Evolutionary conservation across 805 yeast genomes (phyloP), one percentile per base, ranked within the genome.

Genomic region (Blastobotrys mokoenaii): DNA sequence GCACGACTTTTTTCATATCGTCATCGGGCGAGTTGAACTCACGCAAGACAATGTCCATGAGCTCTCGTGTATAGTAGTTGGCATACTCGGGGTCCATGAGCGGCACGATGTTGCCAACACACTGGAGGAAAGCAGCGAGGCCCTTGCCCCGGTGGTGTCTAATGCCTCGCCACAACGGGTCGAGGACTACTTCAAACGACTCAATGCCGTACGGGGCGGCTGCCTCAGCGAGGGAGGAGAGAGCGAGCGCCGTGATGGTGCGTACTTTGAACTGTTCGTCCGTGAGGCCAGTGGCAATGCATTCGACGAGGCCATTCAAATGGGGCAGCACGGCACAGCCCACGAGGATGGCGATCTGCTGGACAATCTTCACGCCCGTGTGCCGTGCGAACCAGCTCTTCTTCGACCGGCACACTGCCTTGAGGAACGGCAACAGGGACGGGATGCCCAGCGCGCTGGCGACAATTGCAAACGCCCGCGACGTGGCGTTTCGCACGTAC

Each of bases 181-280:
- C 90, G 31, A 90, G 58, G 0, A 80, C 70, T 0, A 65, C 64
- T 54, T 88, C 94, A 60, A 90, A 89, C 0, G 90, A 78, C 55
- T 86, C 96, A 45, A 85, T 82, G 39, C 97, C 98, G 63, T 83
- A 86, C 0, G 97, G 97, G 17, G 77, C 70, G 3, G 87, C 76
- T 6, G 85, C 80, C 41, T 84, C 89, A 0, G 97, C 97, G 30
- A 90, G 62, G 1, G 81, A 74, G 0, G 89, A 68, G 1, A 89
- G 57, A 0, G 96, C 80, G 31, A 72, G 66, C 0, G 95, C 95
- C 0, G 95, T 71, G 10, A 79, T 71, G 1, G 76, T 74, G 46
- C 94, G 68, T 0, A 88, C 83, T 38, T 74, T 78, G 10, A 77
- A 58, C 46, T 82, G 80, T 42, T 80, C 85, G 63, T 87, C 96